Base-by-base conservation (phyloP, 345 rosid species). In the Ceriops decandra region DNA sequence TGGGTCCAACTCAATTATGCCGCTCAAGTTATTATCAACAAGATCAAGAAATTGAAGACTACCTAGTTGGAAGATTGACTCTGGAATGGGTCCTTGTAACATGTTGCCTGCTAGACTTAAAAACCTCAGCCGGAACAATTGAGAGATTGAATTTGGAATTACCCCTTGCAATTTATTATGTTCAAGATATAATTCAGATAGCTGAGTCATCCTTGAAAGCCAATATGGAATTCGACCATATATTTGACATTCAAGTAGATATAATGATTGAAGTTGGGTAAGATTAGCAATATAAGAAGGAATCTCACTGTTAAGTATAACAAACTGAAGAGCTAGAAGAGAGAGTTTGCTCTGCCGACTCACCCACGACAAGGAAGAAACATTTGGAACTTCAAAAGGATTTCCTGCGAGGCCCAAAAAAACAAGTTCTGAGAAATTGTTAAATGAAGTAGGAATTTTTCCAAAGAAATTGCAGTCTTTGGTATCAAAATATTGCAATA, bases 41-140 rank as follows among this genome's bases (percentile, higher is more conserved):
- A 68, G 68, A 33, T 19, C 1, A 59, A 77, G 73, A 26, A 0
- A 0, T 0, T 5, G 27, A 15, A 72, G 71, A n/a, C 49, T 64
- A 11, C 6, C 68, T 31, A 54, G 49, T n/a, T 64, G 20, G 32
- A 57, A 68, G 30, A 72, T 24, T 24, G 76, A 68, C 24, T 10
- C 16, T 38, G 76, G 73, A 35, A 72, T 52, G 28, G 60, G 49
- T 4, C 80, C 80, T 0, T 26, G 35, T 3, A 76, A 20, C 26
- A 0, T 17, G 35, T 76, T 76, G 17, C 15, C 1, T 42, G 1
- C 0, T 15, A 42, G 13, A 21, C 13, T 2, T n/a, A 10, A 46
- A 42, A 1, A 13, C 0, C 5, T 46, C 30, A 17, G 46, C 5
- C 13, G 49, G 0, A 3, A 32, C 13, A 32, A 19, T 0, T 7